Conservation (phyloP, 2,329 filamentous ascomycete species). For the Xylaria sp. region DNA sequence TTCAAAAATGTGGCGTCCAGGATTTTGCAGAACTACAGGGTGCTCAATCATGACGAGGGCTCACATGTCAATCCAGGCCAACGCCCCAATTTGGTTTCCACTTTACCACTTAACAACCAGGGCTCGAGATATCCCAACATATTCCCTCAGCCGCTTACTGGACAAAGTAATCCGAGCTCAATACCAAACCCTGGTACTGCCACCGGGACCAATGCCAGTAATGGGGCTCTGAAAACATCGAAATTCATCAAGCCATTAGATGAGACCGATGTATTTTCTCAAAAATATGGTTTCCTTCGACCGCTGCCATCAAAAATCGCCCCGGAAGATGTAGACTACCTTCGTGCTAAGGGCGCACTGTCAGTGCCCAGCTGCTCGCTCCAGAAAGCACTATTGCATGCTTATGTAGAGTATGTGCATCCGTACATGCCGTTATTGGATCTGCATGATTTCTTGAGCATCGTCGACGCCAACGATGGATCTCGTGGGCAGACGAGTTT, state of each 20-base stretch:
- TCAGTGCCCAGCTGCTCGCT: conserved; percentile 75
- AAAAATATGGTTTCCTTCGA: conserved; percentile 77
- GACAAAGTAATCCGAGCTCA: conserved; percentile 39
- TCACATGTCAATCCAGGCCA: conserved; percentile 49
- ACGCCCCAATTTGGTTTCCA: conserved; percentile 47
- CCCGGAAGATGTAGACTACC: conserved; percentile 83
- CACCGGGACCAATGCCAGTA: conserved; percentile 45
- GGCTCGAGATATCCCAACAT: conserved; percentile 48
- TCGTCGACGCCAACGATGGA: conserved; percentile 74
- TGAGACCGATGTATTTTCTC: conserved; percentile 58
- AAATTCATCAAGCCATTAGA: conserved; percentile 61
- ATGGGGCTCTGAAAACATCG: conserved; percentile 51
- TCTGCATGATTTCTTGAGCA: conserved; percentile 67
- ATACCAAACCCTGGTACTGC: conserved; percentile 41
- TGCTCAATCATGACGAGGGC: conserved; percentile 39
- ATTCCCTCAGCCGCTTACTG: conserved; percentile 48
- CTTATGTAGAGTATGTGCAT: conserved; percentile 89
- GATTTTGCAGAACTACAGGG: conserved; percentile 1
- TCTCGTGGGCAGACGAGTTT: conserved; percentile 79
- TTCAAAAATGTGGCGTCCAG: conserved; percentile 10
- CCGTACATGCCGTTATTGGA: conserved; percentile 93
- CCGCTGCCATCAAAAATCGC: conserved; percentile 81
- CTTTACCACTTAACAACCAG: conserved; percentile 44
- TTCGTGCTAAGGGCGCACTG: conserved; percentile 85
- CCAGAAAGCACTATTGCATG: conserved; percentile 82